Base-by-base conservation (phyloP, 192 early-diverging fungal species). In the Geranomyces variabilis region DNA sequence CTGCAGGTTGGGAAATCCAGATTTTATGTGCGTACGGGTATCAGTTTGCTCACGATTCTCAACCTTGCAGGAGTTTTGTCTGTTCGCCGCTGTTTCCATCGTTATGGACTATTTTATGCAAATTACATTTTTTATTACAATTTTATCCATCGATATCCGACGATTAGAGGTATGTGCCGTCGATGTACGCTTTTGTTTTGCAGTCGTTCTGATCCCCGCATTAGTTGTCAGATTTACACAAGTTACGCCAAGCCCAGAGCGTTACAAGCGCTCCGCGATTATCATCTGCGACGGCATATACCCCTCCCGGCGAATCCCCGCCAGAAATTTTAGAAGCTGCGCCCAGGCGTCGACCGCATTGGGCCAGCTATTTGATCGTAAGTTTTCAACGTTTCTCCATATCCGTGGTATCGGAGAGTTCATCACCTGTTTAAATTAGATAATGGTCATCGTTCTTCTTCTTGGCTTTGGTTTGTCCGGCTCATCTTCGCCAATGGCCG, bases 141-240 rank as follows among this genome's bases (percentile, higher is more conserved):
- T 91, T 41, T 76, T 93, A n/a, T 90, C 92, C 0, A 90, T 93
- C 59, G 91, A 93, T 85, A 88, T 93, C 59, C 84, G 88, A n/a
- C 83, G 91, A 31, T 75, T 91, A 24, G 90, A 93, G 84, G 85
- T 91, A 75, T 0, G n/a, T n/a, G n/a, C n/a, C n/a, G n/a, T n/a
- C n/a, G n/a, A n/a, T n/a, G 36, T 41, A 41, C 36, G 36, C 36
- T 41, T 41, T 41, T 10, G 36, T 41, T 3, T 41, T 10, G 36
- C 36, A 41, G 5, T 41, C 3, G 5, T 41, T 41, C 36, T 41
- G 5, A 41, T 41, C 36, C 36, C 24, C 19, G 0, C 55, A 41
- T 7, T 7, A 83, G 79, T 56, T 83, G 21, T 77, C 79, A 12
- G 81, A 83, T 53, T 61, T 83, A 59, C 79, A 81, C 58, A 78